Base-by-base conservation (phyloP, 192 early-diverging fungal species). In the Coemansia sp. region DNA sequence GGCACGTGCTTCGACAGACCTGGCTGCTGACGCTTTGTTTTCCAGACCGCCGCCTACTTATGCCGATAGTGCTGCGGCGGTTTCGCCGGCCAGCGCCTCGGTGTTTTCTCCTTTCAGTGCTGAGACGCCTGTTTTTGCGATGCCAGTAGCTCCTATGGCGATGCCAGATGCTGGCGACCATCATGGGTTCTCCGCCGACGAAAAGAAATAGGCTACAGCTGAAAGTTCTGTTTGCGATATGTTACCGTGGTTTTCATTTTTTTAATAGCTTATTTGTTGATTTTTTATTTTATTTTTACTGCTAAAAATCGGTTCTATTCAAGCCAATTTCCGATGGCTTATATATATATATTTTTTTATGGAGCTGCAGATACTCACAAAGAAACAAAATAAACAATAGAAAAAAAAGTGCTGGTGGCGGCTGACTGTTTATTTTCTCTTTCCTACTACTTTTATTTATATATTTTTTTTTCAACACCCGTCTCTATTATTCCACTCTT, bases 131-230 rank as follows among this genome's bases (percentile, higher is more conserved):
- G 22, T 25, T 25, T 0, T 25, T 0, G 5, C 36, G 36, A 38
- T 38, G 36, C 36, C 11, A 3, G 10, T 17, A 3, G 11, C 22
- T 17, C 50, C 7, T 7, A 7, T 51, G 51, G 20, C 22, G 51
- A 4, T 30, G 17, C 51, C 51, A 12, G 51, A 4, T 29, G 51
- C 51, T 14, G 51, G 20, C 17, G 38, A 8, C 36, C 17, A 54
- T 54, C 51, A 54, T 12, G 51, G 22, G 51, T 54, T 25, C 22
- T 22, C 51, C 6, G 51, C 29, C 51, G 51, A 54, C 18, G 58
- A 60, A 60, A 60, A 60, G 58, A 45, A 12, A 8, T 45, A 45
- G 14, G 12, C 22, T 25, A 25, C 1, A 25, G 22, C 22, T 25
- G 22, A 25, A 25, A 25, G 22, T 25, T 25, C 22, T 25, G 22